A percentile compares a stretch with the other conserved stretches of the same genome.
Conservation (phyloP, 768 basidiomycete species). For the Rhizopogon sp. region DNA sequence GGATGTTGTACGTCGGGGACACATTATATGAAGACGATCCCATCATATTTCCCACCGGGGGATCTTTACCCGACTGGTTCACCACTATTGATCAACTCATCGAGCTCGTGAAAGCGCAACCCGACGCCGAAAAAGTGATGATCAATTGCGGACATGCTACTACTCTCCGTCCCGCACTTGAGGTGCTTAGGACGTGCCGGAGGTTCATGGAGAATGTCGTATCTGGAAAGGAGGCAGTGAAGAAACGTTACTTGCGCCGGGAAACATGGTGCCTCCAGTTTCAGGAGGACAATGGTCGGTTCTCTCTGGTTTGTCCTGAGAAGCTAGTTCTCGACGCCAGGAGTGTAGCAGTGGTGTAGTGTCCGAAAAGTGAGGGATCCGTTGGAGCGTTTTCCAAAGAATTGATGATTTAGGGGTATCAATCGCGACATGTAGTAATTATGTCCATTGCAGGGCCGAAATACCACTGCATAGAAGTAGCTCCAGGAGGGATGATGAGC, state of each 20-base stretch:
- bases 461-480: background rate
- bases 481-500: background rate
- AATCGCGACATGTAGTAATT: background rate
- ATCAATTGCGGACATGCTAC: conserved; percentile 52
- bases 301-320: conserved; percentile 46
- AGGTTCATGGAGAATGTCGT: conserved; percentile 46
- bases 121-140: conserved; percentile 22
- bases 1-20: conserved; percentile 55
- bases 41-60: conserved; percentile 52
- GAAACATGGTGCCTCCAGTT: conserved; percentile 41
- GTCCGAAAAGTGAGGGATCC: background rate
- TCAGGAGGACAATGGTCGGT: conserved; percentile 35
- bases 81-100: conserved; percentile 38
- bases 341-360: background rate
- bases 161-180: conserved; percentile 37
- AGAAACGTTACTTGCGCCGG: conserved; percentile 24
- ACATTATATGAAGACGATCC: conserved; percentile 49
- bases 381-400: no score
- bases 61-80: conserved; percentile 49
- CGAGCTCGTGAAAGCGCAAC: conserved; percentile 32
- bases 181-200: conserved; percentile 37
- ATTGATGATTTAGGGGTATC: background rate
- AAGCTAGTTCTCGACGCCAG: conserved; percentile 37
- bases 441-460: background rate
- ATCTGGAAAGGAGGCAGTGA: conserved; percentile 32